Conservation (phyloP, 2,329 filamentous ascomycete genomes). For the Paracoccidioides lutzii region DNA sequence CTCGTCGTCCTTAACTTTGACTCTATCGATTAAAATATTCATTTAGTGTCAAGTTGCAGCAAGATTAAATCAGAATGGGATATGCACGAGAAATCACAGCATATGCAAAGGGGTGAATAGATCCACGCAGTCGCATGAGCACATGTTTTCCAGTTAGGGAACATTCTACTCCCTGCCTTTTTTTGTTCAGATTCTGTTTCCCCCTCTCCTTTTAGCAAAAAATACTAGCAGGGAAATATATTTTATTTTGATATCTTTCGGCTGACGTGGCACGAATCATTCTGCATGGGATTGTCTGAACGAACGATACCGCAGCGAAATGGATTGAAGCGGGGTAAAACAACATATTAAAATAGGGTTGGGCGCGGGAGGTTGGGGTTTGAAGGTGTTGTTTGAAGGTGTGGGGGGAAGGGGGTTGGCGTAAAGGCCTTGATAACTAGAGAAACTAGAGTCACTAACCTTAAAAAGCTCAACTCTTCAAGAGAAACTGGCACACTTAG, state of each 20-base stretch:
- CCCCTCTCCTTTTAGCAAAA: background rate
- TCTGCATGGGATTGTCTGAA: background rate
- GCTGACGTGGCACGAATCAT: conserved; percentile 3
- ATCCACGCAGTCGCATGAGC: background rate
- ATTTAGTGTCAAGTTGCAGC: background rate
- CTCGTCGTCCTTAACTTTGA: conserved; percentile 82
- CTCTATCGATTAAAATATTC: conserved; percentile 32
- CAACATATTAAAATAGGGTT: background rate
- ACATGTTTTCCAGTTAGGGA: background rate
- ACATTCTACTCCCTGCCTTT: background rate
- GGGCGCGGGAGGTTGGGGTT: background rate
- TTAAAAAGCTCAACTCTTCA: conserved; percentile 58
- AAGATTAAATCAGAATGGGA: background rate
- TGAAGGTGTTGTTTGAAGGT: background rate
- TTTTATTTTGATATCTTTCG: background rate
- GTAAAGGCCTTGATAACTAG: conserved; percentile 8
- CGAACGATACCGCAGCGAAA: background rate
- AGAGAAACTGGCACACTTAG: conserved; percentile 43
- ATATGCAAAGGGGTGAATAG: background rate
- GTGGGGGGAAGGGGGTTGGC: background rate
- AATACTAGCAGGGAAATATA: background rate
- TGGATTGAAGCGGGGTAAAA: background rate
- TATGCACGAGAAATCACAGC: conserved; percentile 1
- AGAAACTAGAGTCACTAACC: conserved; percentile 39
- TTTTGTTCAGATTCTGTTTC: background rate